These are phyloP conservation scores for Daphne laureola DNA, from an alignment of 441 rosid species.

Conservation along the genomic window DNA sequence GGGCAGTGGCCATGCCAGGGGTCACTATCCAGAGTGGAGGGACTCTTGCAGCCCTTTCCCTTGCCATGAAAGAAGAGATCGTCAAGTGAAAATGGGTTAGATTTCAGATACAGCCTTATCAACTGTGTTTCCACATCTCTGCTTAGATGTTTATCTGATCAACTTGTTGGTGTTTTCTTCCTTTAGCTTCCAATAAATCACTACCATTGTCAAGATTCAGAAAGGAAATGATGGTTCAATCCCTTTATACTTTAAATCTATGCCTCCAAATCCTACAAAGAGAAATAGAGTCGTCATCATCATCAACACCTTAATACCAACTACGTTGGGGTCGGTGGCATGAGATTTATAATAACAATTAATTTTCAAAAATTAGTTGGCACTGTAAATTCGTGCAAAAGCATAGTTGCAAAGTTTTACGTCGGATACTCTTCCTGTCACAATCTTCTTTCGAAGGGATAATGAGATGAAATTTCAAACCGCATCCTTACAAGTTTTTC, in stretches of 20 bases:
- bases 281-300: too few relatives aligned
- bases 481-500: too few relatives aligned
- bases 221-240: neutral
- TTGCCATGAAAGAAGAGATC: slow-evolving; percentile 57
- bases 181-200: slow-evolving; percentile 7
- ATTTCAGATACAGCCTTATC: neutral
- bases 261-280: too few relatives aligned
- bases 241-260: neutral
- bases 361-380: too few relatives aligned
- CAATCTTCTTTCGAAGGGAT: too few relatives aligned
- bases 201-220: slow-evolving; percentile 3
- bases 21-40: slow-evolving; percentile 53
- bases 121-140: neutral
- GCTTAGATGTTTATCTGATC: neutral
- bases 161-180: slow-evolving; percentile 2
- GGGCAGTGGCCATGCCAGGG: slow-evolving; percentile 59
- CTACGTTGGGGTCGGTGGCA: too few relatives aligned
- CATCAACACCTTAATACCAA: too few relatives aligned
- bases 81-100: slow-evolving; percentile 20
- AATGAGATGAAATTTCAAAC: too few relatives aligned
- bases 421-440: too few relatives aligned
- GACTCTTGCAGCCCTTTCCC: slow-evolving; percentile 35
- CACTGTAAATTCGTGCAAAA: too few relatives aligned
- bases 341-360: too few relatives aligned
- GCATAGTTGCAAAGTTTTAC: too few relatives aligned